A percentile compares a stretch with the other conserved stretches of the same genome.
Evolutionary conservation across 2,329 filamentous ascomycete species (phyloP).

Genomic region (Aspergillus uvarum): DNA sequence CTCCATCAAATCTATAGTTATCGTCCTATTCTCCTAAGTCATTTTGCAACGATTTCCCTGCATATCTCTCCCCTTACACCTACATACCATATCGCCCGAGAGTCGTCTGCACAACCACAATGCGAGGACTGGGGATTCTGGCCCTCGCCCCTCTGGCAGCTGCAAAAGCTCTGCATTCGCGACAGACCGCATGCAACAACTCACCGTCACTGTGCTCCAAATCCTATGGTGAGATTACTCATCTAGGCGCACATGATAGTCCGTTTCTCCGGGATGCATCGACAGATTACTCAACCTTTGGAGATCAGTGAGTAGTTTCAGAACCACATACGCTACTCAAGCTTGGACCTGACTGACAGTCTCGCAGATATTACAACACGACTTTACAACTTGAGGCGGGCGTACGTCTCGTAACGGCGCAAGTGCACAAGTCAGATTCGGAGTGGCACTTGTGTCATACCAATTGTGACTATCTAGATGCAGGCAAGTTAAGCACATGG

Average conservation of each 20-base stretch:
- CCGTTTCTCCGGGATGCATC: constrained; percentile 67
- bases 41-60: neutral
- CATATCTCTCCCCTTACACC: neutral
- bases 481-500: constrained; percentile 65
- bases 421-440: constrained; percentile 64
- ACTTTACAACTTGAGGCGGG: constrained; percentile 69
- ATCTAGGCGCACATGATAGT: constrained; percentile 74
- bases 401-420: constrained; percentile 68
- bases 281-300: constrained; percentile 62
- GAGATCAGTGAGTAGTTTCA: constrained; percentile 62
- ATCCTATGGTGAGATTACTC: constrained; percentile 72
- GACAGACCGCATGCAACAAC: constrained; percentile 70
- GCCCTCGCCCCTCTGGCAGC: constrained; percentile 30
- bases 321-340: neutral
- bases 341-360: constrained; percentile 9
- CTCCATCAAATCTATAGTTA: too few species aligned
- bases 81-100: constrained; percentile 1
- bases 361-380: constrained; percentile 58
- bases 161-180: constrained; percentile 32
- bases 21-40: neutral
- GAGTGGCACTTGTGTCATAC: constrained; percentile 70
- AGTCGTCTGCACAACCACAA: constrained; percentile 15
- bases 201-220: constrained; percentile 70
- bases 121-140: constrained; percentile 32
- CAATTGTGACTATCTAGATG: constrained; percentile 66